Evolutionary conservation across 345 rosid species (phyloP), one percentile per base, ranked within the genome.

Genomic region (Litchi chinensis): DNA sequence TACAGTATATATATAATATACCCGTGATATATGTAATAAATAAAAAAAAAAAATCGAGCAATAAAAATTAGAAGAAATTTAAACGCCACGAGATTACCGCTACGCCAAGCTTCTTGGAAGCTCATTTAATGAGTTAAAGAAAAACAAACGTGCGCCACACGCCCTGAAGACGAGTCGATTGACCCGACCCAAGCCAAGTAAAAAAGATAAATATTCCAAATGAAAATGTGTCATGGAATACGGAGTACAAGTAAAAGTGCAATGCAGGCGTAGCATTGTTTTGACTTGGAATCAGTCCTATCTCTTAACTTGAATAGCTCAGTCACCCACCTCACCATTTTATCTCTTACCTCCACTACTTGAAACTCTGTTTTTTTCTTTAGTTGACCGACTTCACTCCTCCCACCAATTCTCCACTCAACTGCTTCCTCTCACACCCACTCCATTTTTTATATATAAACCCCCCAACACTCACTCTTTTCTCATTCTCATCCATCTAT

Each of bases 311-410:
- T 32, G 37, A 46, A 1, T 56, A 79, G 73, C 73, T 83, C 79
- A 77, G 77, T 77, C 82, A 52, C 68, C 76, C 65, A n/a, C 59
- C 74, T 46, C 57, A 3, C 24, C 32, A 5, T 32, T 50, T 37
- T 70, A 32, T 44, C 40, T 19, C 70, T 19, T 6, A 75, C 40
- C 63, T 44, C 73, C 77, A 21, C 76, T 63, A 65, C 72, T 66
- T 11, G 8, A 18, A 57, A 57, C 24, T 18, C 63, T 57, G n/a
- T 19, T 1, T 21, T 57, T 54, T 2, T 37, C 50, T 66, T 80
- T 77, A 77, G 88, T 88, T 88, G 95, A 91, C 95, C 95, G 89
- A 88, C 92, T 86, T 81, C 86, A 84, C 83, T 83, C 71, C 66
- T 40, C 63, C 74, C 44, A 84, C 86, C 81, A 82, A 73, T 79